Evolutionary conservation across 106 monocot species (phyloP), one percentile per base, ranked within the genome.

Genomic region (Hemerocallis citrina): DNA sequence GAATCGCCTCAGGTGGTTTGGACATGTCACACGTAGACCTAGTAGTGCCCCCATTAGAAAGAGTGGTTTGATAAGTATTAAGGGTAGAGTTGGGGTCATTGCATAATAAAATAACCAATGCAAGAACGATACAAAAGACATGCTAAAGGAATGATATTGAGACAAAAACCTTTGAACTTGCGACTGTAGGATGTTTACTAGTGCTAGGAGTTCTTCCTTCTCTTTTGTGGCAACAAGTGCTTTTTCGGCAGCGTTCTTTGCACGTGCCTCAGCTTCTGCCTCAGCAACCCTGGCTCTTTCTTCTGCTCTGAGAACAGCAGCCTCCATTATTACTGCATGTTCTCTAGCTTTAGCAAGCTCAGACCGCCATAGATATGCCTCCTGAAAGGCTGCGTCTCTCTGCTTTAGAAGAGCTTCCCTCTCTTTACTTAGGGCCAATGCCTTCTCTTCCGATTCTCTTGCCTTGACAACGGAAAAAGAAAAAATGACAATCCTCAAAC

Each of bases 341-440:
- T 91, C 96, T 74, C 84, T 79, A 59, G 96, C 96, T 75, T 91
- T 98, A 35, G 79, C 91, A 58, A 98, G 83, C 72, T 98, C 91
- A 25, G 82, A 84, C 58, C 91, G 90, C 91, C 96, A 98, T 22
- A 82, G 52, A 5, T 79, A 84, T 58, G 87, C 84, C 68, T 98
- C 96, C 52, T 98, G 87, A 70, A 91, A 24, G 10, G 91, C 84
- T 57, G 81, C 76, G 39, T 91, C 88, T 64, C 84, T 75, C 37
- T 96, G 84, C 65, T 86, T 91, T 25, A 79, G 40, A 15, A 96
- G 59, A 15, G 51, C 24, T 27, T 96, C 90, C 59, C 61, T 79
- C 52, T 91, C 90, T 58, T 73, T 84, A 44, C 43, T 67, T 12
- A 96, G 59, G 22, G 64, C 24, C 28, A 20, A 52, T 7, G 74